Base-by-base conservation (phyloP, 495 filamentous ascomycete species). In the Xylaria intraflava region DNA sequence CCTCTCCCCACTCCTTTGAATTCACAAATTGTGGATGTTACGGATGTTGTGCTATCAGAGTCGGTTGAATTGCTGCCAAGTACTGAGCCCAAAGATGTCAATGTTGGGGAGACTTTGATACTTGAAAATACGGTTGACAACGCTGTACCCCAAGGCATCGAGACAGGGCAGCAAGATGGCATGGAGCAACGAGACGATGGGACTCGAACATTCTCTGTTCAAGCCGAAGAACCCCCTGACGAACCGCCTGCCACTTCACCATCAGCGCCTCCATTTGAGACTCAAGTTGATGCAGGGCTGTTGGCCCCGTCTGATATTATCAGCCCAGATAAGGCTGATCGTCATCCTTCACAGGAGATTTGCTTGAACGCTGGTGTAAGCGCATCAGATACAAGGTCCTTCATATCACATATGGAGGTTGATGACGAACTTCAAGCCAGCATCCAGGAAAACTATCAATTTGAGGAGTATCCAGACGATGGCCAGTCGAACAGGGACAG, bases 391-490 rank as follows among this genome's bases (percentile, higher is more conserved):
- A 24, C 46, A 23, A 49, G 39, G 10, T 60, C 51, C 26, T 64
- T 62, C 31, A 45, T 23, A 33, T 60, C 64, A 8, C 59, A 66
- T 23, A 64, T 62, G 53, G 64, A 63, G 29, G 12, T 65, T 26
- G 63, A 66, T 29, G 61, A 66, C 3, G 64, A 64, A 51, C 43
- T 66, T 1, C 64, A 66, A 29, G 62, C 62, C 27, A 65, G 62
- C 17, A 62, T 65, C 23, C 39, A 60, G 38, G 57, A 60, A 43
- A 14, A 43, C 43, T 64, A 53, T 0, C 44, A 61, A 17, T n/a
- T 54, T 5, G 56, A 59, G n/a, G 48, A 38, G 35, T 14, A 38
- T 38, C 35, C 9, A n/a, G 17, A 14, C 31, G 3, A 22, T 31
- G 56, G 43, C 14, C 46, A 39, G 19, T n/a, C 11, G 19, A 29